phyloP scores from a whole-genome alignment of 495 filamentous ascomycete genomes.

The Neurospora sp. region DNA sequence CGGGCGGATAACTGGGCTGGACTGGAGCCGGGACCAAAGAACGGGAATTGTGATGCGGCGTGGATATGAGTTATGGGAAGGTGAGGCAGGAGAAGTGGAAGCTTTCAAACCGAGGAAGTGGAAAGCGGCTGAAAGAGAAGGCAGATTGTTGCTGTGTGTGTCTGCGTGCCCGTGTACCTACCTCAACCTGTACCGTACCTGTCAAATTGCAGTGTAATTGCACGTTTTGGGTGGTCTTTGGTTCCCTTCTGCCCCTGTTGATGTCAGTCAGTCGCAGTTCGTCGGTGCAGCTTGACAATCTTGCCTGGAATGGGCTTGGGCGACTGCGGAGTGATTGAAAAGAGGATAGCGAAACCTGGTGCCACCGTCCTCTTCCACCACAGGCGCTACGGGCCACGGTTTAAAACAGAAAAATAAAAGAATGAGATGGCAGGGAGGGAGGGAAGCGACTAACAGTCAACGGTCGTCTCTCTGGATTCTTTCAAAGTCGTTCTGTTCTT shows the following conservation, averaged over 20 bases:
- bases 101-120: neutral
- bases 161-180: neutral
- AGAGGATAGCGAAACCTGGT: slow-evolving; percentile 46
- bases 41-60: neutral
- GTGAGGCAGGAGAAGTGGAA: neutral
- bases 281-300: slow-evolving; percentile 25
- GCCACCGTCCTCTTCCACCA: slow-evolving; percentile 16
- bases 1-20: neutral
- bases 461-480: neutral
- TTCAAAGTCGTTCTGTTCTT: neutral
- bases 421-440: neutral
- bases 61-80: neutral
- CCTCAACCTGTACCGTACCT: neutral
- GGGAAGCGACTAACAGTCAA: neutral
- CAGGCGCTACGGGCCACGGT: slow-evolving; percentile 32
- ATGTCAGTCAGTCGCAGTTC: neutral
- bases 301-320: slow-evolving; percentile 39
- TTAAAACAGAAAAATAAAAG: neutral
- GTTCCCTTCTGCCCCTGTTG: neutral
- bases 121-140: neutral
- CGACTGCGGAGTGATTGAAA: slow-evolving; percentile 50
- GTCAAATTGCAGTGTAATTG: neutral
- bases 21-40: neutral
- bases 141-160: neutral
- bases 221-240: neutral